Evolutionary conservation across 352 stramenopile species (phyloP).

Genomic region (Peronosclerospora sorghi): DNA sequence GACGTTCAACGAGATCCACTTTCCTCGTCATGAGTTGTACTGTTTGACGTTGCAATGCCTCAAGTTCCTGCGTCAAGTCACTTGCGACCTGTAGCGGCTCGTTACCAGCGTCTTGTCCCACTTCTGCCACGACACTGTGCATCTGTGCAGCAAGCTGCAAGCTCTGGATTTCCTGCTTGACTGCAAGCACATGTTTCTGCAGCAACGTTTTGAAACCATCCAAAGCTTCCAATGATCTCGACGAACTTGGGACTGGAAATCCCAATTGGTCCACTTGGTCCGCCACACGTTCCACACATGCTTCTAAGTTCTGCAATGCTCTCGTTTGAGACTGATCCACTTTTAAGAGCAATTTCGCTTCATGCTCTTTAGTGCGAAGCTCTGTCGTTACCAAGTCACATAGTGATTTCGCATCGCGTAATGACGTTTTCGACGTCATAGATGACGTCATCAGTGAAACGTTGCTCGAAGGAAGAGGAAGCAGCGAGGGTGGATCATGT

Average conservation of each 20-base stretch:
- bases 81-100: constrained; percentile 21
- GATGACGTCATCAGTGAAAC: neutral
- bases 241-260: constrained; percentile 29
- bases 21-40: constrained; percentile 25
- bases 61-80: constrained; percentile 36
- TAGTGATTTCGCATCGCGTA: constrained; percentile 28
- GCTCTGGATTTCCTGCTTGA: constrained; percentile 59
- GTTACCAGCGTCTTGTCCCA: constrained; percentile 4
- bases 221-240: constrained; percentile 35
- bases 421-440: constrained; percentile 3
- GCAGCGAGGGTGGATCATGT: neutral
- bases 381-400: constrained; percentile 29
- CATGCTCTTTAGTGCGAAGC: constrained; percentile 26
- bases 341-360: constrained; percentile 15
- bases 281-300: constrained; percentile 28
- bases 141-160: constrained; percentile 57
- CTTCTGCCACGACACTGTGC: constrained; percentile 36
- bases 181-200: constrained; percentile 30
- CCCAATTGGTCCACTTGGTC: constrained; percentile 38
- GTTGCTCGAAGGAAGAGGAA: neutral
- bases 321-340: constrained; percentile 26
- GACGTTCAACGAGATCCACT: constrained; percentile 9
- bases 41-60: constrained; percentile 31
- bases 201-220: constrained; percentile 51
- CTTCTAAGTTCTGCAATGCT: constrained; percentile 31